Percentiles rank a stretch among this genome's conserved stretches.
phyloP scores from a whole-genome alignment of 2,329 filamentous ascomycete species.

The Cercospora nicotianae region DNA sequence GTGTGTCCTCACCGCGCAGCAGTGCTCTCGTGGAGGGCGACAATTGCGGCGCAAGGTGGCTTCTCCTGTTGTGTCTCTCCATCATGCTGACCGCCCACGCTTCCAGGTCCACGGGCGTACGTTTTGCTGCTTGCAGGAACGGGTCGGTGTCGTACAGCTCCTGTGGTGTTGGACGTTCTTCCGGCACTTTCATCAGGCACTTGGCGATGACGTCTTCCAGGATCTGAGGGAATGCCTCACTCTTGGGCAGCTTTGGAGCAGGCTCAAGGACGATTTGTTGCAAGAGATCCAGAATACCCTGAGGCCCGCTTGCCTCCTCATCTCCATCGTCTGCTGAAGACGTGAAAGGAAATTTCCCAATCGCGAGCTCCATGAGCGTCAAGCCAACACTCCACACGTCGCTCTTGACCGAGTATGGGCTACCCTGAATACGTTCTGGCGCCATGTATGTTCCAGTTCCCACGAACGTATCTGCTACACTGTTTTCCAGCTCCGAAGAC shows the following conservation, averaged over 20 bases:
- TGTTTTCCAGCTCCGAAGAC: conserved; percentile 97
- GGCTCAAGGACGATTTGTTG: conserved; percentile 98
- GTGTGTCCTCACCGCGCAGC: conserved; percentile 53
- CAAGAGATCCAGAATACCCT: conserved; percentile 90
- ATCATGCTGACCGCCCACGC: conserved; percentile 94
- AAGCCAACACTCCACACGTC: conserved; percentile 99
- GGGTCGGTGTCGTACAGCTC: conserved; percentile 91
- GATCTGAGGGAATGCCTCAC: conserved; percentile 92
- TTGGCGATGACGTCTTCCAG: conserved; percentile 97
- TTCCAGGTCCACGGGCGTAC: conserved; percentile 89
- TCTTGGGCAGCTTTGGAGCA: conserved; percentile 89
- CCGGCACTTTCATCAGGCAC: conserved; percentile 86
- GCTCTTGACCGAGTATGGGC: conserved; percentile 95
- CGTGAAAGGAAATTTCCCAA: conserved; percentile 94
- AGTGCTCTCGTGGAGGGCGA: conserved; percentile 77
- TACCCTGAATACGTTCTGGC: conserved; percentile 93
- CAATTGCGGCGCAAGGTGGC: conserved; percentile 78
- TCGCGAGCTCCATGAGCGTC: conserved; percentile 93
- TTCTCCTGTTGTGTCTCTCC: conserved; percentile 93
- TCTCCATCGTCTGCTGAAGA: conserved; percentile 78
- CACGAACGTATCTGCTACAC: conserved; percentile 96
- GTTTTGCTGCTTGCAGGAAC: conserved; percentile 93
- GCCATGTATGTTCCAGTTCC: conserved; percentile 99
- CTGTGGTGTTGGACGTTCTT: conserved; percentile 84
- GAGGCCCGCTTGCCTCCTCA: conserved; percentile 68